Percentiles rank a stretch among this genome's conserved stretches.
These are phyloP conservation scores for Nakaseomyces bracarensis DNA, from an alignment of 1,139 yeast genomes.

Conservation along the genomic window DNA sequence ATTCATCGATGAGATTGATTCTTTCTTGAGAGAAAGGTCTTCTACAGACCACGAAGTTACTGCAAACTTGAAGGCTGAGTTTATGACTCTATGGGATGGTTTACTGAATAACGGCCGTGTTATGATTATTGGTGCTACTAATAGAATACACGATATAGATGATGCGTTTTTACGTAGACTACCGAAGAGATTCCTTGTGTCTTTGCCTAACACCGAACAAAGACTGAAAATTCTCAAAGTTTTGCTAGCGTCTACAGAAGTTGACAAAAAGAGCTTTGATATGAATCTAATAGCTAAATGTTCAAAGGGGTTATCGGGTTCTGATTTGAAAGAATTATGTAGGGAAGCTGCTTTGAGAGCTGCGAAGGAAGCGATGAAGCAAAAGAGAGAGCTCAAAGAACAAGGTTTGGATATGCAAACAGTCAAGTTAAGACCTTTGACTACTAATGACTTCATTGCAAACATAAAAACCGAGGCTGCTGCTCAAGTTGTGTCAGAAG, in stretches of 20 bases:
- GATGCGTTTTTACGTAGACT: slow-evolving; percentile 84
- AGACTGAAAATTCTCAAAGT: slow-evolving; percentile 61
- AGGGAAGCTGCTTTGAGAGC: slow-evolving; percentile 90
- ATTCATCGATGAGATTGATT: slow-evolving; percentile 93
- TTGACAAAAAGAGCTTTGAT: slow-evolving; percentile 52
- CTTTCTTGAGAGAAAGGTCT: slow-evolving; percentile 80
- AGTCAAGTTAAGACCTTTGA: slow-evolving; percentile 6
- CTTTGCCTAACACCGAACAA: slow-evolving; percentile 62
- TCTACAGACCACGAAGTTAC: slow-evolving; percentile 92
- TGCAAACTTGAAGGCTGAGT: slow-evolving; percentile 89
- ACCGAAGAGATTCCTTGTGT: slow-evolving; percentile 83
- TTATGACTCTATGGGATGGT: slow-evolving; percentile 98
- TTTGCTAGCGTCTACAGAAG: slow-evolving; percentile 53
- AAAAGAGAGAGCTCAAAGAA: slow-evolving; percentile 23
- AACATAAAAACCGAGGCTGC: slow-evolving; percentile 1
- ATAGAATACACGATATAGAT: slow-evolving; percentile 86
- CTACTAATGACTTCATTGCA: slow-evolving; percentile 4
- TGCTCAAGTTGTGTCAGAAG: slow-evolving; percentile 1
- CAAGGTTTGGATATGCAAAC: slow-evolving; percentile 2
- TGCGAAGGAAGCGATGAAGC: slow-evolving; percentile 71
- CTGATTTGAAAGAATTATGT: slow-evolving; percentile 84
- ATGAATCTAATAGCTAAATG: slow-evolving; percentile 49
- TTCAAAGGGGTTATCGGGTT: slow-evolving; percentile 79
- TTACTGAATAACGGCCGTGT: slow-evolving; percentile 65
- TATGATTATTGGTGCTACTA: slow-evolving; percentile 90